Evolutionary conservation across 495 filamentous ascomycete genomes (phyloP).

Genomic region (Penicillium pulvis): DNA sequence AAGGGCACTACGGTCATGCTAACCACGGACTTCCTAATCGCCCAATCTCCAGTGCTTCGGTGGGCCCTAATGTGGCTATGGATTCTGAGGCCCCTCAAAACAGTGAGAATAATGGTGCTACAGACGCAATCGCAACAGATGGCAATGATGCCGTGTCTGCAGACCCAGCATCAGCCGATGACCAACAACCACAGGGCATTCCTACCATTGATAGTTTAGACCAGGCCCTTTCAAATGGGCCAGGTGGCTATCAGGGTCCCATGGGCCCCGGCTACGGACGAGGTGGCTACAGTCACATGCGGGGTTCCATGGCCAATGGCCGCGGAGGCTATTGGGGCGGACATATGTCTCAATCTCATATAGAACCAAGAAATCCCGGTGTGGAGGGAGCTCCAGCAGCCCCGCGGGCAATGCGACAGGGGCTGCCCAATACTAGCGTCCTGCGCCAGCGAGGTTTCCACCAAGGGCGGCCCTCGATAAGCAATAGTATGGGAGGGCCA

Average conservation of each 20-base stretch:
- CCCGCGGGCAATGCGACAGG: slow-evolving; percentile 90
- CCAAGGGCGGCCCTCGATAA: slow-evolving; percentile 29
- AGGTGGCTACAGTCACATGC: slow-evolving; percentile 42
- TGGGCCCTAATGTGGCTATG: slow-evolving; percentile 1
- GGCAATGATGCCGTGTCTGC: slow-evolving; percentile 12
- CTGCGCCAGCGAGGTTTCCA: slow-evolving; percentile 45
- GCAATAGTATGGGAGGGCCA: slow-evolving; percentile 29
- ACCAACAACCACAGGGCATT: slow-evolving; percentile 42
- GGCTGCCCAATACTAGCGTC: slow-evolving; percentile 74
- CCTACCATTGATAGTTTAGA: slow-evolving; percentile 50
- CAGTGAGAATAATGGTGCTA: slow-evolving; percentile 19
- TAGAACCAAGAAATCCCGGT: slow-evolving; percentile 55
- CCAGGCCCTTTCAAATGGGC: slow-evolving; percentile 25
- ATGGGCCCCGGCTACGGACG: slow-evolving; percentile 41
- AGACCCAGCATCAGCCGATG: slow-evolving; percentile 11
- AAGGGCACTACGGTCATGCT: slow-evolving; percentile 38
- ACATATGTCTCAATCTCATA: slow-evolving; percentile 27
- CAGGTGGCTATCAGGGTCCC: slow-evolving; percentile 23
- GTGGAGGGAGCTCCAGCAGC: slow-evolving; percentile 84
- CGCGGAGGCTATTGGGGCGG: slow-evolving; percentile 34
- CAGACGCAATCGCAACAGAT: slow-evolving; percentile 16
- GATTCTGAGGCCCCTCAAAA: slow-evolving; percentile 9
- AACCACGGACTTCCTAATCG: slow-evolving; percentile 42
- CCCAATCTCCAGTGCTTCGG: slow-evolving; percentile 20
- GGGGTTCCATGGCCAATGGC: slow-evolving; percentile 23